phyloP scores from a whole-genome alignment of 1,284 basidiomycete species.

The Puccinia hordei region DNA sequence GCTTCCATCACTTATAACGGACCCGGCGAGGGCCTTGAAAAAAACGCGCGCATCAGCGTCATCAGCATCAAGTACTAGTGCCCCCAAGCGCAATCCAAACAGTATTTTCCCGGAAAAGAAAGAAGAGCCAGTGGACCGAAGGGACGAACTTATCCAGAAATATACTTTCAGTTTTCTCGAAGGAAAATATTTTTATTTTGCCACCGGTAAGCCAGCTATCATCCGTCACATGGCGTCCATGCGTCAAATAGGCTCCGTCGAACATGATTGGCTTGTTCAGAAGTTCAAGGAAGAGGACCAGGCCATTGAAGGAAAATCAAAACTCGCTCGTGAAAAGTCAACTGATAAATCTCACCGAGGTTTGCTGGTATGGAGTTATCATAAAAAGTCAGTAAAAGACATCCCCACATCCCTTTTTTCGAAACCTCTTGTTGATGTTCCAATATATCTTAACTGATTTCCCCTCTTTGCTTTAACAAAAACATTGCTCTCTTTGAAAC shows the following conservation, averaged over 20 bases:
- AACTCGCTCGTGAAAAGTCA: neutral
- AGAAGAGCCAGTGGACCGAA: neutral
- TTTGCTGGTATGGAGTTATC: conserved; percentile 30
- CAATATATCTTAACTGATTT: neutral
- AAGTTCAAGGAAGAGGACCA: conserved; percentile 1
- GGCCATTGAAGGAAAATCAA: neutral
- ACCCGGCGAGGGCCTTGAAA: conserved; percentile 1
- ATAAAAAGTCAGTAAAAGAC: conserved; percentile 18
- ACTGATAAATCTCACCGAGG: conserved; percentile 32
- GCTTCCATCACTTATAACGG: conserved; percentile 9
- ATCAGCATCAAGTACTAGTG: neutral
- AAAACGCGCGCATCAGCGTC: neutral
- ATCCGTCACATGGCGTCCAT: conserved; percentile 22
- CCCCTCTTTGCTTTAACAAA: neutral
- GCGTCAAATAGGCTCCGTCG: conserved; percentile 21
- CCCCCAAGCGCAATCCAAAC: neutral
- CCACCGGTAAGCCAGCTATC: conserved; percentile 29
- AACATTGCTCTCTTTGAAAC: neutral
- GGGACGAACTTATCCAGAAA: conserved; percentile 16
- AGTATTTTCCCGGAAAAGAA: neutral
- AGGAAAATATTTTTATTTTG: conserved; percentile 36
- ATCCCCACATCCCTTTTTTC: neutral
- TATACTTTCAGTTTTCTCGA: conserved; percentile 18
- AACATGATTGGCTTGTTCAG: conserved; percentile 28
- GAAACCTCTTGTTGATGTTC: neutral